Conservation (phyloP, 106 monocot genomes). For the Dendrobium officinale region DNA sequence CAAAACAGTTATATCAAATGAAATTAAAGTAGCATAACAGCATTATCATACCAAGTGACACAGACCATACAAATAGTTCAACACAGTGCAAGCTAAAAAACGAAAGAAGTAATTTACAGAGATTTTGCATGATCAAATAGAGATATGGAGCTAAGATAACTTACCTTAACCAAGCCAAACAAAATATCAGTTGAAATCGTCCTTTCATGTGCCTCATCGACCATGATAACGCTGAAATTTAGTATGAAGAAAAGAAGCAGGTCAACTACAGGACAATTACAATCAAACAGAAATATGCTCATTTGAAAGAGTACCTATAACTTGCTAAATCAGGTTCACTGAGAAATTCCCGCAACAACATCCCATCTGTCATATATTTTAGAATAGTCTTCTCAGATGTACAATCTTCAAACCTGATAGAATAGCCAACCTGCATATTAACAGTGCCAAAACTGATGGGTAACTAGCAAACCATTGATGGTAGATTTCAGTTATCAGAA, state of each 20-base stretch:
- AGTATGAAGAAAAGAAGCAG: neutral
- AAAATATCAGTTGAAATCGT: constrained; percentile 15
- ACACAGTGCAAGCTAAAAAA: neutral
- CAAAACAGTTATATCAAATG: neutral
- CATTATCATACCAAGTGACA: neutral
- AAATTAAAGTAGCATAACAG: neutral
- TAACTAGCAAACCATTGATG: neutral
- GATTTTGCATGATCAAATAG: neutral
- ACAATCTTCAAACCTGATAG: constrained; percentile 96
- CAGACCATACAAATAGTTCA: neutral
- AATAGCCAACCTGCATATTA: constrained; percentile 80
- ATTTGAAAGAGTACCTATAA: constrained; percentile 51
- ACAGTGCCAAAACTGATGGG: neutral
- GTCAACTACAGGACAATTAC: neutral
- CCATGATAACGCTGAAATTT: constrained; percentile 71
- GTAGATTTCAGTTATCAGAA: neutral
- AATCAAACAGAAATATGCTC: neutral
- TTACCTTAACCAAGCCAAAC: constrained; percentile 19
- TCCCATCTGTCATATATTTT: constrained; percentile 96
- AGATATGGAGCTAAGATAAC: neutral
- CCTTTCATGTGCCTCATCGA: constrained; percentile 94
- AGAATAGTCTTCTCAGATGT: constrained; percentile 89
- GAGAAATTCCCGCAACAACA: constrained; percentile 92
- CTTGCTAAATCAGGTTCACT: constrained; percentile 92
- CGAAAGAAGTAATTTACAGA: neutral